Percentiles rank a stretch among this genome's conserved stretches.
Evolutionary conservation across 2,329 filamentous ascomycete genomes (phyloP).

Genomic region (Pseudogymnoascus sp.): DNA sequence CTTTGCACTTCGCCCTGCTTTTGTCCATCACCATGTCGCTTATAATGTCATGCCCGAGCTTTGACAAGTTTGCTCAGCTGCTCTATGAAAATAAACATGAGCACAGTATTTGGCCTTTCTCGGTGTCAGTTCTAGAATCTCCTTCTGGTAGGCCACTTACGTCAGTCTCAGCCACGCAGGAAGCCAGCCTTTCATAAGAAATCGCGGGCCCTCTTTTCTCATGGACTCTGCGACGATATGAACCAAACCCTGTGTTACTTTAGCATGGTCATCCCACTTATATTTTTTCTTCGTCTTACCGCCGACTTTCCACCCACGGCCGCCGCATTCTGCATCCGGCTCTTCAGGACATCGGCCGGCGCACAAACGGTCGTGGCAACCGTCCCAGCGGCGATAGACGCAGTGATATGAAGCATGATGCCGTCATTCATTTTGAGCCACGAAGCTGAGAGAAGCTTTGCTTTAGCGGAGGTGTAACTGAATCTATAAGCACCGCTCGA

Average conservation of each 20-base stretch:
- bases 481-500: not conserved
- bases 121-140: conserved; percentile 13
- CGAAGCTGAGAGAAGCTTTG: conserved; percentile 13
- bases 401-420: conserved; percentile 34
- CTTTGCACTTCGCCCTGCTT: not conserved
- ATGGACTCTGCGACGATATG: conserved; percentile 31
- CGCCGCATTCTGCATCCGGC: conserved; percentile 33
- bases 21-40: not conserved
- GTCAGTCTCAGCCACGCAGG: conserved; percentile 39
- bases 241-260: conserved; percentile 26
- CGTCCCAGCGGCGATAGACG: conserved; percentile 38
- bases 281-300: conserved; percentile 10
- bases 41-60: not conserved
- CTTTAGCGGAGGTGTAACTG: not conserved
- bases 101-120: conserved; percentile 36
- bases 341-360: conserved; percentile 40
- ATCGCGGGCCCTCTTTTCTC: conserved; percentile 34
- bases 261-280: not conserved
- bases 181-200: conserved; percentile 41
- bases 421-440: conserved; percentile 30
- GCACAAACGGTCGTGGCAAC: conserved; percentile 40
- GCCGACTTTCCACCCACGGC: conserved; percentile 15
- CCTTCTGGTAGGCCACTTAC: conserved; percentile 23
- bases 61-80: conserved; percentile 32
- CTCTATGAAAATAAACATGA: conserved; percentile 42